These are phyloP conservation scores for Hydnum rufescens DNA, from an alignment of 768 basidiomycete genomes.

Conservation along the genomic window DNA sequence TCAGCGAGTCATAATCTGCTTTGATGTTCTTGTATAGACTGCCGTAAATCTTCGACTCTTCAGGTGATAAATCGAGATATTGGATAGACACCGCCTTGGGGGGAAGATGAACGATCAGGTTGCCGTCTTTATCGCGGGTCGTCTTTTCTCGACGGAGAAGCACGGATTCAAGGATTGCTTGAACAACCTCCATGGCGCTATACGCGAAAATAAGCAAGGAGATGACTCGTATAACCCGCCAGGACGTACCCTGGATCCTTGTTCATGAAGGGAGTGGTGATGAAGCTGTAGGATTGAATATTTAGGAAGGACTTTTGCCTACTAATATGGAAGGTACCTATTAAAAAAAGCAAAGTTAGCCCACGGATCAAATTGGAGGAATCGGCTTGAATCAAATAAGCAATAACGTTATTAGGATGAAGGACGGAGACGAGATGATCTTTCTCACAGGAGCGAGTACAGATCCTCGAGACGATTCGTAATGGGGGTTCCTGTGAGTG, in stretches of 20 bases:
- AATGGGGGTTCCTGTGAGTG: conserved; percentile 89
- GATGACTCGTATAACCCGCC: background rate
- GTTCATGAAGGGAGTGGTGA: conserved; percentile 78
- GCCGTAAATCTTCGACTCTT: conserved; percentile 79
- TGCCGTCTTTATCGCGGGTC: conserved; percentile 74
- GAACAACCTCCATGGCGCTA: conserved; percentile 80
- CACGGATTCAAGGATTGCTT: conserved; percentile 78
- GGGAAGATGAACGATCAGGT: conserved; percentile 74
- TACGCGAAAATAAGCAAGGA: background rate
- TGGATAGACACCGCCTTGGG: conserved; percentile 63
- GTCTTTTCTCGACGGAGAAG: conserved; percentile 82
- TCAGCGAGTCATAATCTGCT: conserved; percentile 56
- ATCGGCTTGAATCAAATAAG: conserved; percentile 54
- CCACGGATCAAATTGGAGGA: conserved; percentile 58
- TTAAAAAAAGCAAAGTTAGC: conserved; percentile 54
- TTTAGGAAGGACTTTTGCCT: background rate
- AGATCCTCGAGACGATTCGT: conserved; percentile 87
- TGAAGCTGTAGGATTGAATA: conserved; percentile 33
- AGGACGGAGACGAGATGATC: background rate
- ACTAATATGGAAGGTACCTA: background rate
- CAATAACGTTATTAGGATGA: background rate
- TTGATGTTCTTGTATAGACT: conserved; percentile 67
- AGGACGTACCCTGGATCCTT: conserved; percentile 40
- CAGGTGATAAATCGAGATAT: conserved; percentile 53
- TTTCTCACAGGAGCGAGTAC: conserved; percentile 51